Base-by-base conservation (phyloP, 1,284 basidiomycete species). In the Melampsora larici-populina region DNA sequence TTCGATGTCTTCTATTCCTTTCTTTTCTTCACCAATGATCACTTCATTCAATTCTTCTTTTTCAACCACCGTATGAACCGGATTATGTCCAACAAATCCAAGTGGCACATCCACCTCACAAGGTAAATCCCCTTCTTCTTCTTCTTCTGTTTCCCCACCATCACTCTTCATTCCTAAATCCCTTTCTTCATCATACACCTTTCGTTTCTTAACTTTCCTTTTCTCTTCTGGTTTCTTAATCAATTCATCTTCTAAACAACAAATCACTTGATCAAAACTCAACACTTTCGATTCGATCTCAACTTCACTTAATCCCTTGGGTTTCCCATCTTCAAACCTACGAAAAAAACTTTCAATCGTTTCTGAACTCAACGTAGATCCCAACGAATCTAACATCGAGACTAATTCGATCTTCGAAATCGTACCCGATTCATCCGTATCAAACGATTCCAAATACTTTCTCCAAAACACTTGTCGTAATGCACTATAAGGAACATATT, bases 361-460 rank as follows among this genome's bases (percentile, higher is more conserved):
- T 68, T 89, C 86, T 0, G 84, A 85, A 3, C 92, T 92, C 51
- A 99, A 88, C 0, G 96, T 98, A 1, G 94, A 96, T 3, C 95
- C 94, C 40, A 99, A 89, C 6, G 94, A 97, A 85, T 97, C 94
- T 70, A 99, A 90, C 93, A 98, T 96, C n/a, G 92, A 91, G 0
- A 91, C 91, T 31, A 99, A 87, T 84, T 99, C 96, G 72, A 96
- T 86, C 79, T 90, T 89, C 0, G 93, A 95, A 55, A 96, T 85
- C 0, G 87, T 85, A n/a, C 86, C 86, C 0, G 89, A 91, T 79
- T 96, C 92, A 84, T 96, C 94, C 0, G 90, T 88, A 81, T 98
- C 95, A 84, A 97, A 99, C 81, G 97, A 91, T 79, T 89, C 88
- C 51, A 96, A 88, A 82, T 94, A 94, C 80, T 93, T 90, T 0